Percentiles rank a stretch among this genome's conserved stretches.
Evolutionary conservation across 2,329 filamentous ascomycete genomes (phyloP).

Genomic region (Reticulascus tulasneorum): DNA sequence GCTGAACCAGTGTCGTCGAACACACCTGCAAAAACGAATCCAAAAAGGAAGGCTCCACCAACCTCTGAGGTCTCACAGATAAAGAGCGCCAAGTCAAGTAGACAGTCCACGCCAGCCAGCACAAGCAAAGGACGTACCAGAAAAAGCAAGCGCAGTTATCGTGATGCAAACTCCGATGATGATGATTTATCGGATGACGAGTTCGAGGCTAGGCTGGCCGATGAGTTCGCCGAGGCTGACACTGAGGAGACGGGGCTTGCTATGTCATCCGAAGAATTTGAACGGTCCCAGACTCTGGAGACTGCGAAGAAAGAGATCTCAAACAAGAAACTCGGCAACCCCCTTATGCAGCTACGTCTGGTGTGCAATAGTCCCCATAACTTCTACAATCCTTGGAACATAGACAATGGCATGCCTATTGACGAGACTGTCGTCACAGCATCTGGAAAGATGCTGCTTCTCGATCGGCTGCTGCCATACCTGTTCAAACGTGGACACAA

Average conservation of each 20-base stretch:
- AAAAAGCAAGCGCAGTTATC: slow-evolving; percentile 37
- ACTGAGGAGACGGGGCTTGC: slow-evolving; percentile 27
- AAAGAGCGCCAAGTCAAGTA: slow-evolving; percentile 74
- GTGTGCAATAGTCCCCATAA: slow-evolving; percentile 94
- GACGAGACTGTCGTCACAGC: slow-evolving; percentile 82
- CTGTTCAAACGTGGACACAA: slow-evolving; percentile 78
- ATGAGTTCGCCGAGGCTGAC: slow-evolving; percentile 48
- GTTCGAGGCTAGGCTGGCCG: slow-evolving; percentile 74
- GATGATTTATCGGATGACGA: slow-evolving; percentile 72
- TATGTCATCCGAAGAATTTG: slow-evolving; percentile 55
- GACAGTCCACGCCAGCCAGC: slow-evolving; percentile 67
- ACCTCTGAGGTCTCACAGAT: slow-evolving; percentile 28
- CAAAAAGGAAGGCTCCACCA: slow-evolving; percentile 29
- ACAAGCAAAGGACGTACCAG: slow-evolving; percentile 43
- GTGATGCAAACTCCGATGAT: slow-evolving; percentile 55
- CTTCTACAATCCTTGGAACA: slow-evolving; percentile 88
- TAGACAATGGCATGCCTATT: slow-evolving; percentile 52
- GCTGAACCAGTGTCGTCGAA: slow-evolving; percentile 12
- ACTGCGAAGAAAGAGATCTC: slow-evolving; percentile 84
- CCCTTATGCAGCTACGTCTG: slow-evolving; percentile 83
- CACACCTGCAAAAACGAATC: slow-evolving; percentile 15
- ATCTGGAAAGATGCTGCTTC: slow-evolving; percentile 92
- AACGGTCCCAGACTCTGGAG: slow-evolving; percentile 65
- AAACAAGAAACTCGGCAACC: slow-evolving; percentile 88
- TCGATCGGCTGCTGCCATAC: slow-evolving; percentile 77